Evolutionary conservation across 2,329 filamentous ascomycete species (phyloP), one percentile per base, ranked within the genome.

Genomic region (Neoascochyta sp.): DNA sequence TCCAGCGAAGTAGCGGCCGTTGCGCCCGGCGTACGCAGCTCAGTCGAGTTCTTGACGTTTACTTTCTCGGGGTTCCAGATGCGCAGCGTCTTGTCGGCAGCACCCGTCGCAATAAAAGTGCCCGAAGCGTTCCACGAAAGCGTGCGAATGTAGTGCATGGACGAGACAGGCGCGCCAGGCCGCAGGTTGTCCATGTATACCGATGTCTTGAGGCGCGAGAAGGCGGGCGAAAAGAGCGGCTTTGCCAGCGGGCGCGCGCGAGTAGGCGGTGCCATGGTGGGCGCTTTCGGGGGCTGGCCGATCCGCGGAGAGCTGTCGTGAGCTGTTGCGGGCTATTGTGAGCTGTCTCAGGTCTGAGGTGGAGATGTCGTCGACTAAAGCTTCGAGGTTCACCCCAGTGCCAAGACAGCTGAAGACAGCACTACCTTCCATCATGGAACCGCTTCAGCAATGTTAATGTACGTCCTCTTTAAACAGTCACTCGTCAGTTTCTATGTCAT

Each of bases 61-160:
- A 80, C 74, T 51, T 82, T 80, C 46, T 90, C 85, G 1, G 83
- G 81, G 46, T 89, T 89, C 85, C 85, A 90, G 26, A 89, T 81
- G 50, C 85, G 78, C 31, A 90, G 64, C 7, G 76, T 83, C 46
- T 75, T 78, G 52, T 86, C 81, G 14, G 73, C 68, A 5, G 82
- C 76, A 3, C 87, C 88, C 0, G 89, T 93, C 1, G 90, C 90
- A 39, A 96, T 80, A 37, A 92, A 71, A 7, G 78, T 83, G 18
- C 90, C 88, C 0, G 86, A 71, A 0, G 89, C 86, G 45, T 90
- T 95, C 90, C 90, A 96, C 21, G 85, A 81, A 45, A 96, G 81
- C 2, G 83, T 82, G 22, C 85, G 80, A 34, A 93, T 55, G 37
- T 47, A 60, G 29, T 63, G 61, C 20, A 49, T 47, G 9, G 52